Base-by-base conservation (phyloP, 371 early-diverging fungal genomes). In the Apophysomyces variabilis region DNA sequence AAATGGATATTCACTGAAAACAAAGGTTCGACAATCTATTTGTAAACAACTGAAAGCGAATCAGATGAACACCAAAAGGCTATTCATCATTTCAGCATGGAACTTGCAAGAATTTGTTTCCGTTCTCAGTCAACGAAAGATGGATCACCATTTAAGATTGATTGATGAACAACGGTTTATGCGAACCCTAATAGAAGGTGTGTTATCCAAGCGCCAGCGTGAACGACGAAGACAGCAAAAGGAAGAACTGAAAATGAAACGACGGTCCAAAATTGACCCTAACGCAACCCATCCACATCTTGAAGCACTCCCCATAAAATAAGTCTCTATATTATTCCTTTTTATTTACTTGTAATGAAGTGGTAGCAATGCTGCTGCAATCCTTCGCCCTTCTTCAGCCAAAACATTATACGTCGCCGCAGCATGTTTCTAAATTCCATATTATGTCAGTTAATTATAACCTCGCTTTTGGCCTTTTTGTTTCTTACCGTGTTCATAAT, bases 321-420 rank as follows among this genome's bases (percentile, higher is more conserved):
- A 43, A 43, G 14, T 13, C 13, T 37, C 50, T 38, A 18, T 64
- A 16, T 57, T 45, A 26, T 26, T 26, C 32, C 1, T 45, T 35
- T 39, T 63, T 57, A 21, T 54, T 63, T 54, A 14, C 41, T 16
- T 47, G 9, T 38, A 14, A 12, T 77, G 78, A 38, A 85, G 54
- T 36, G 88, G 88, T 38, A 87, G 68, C 39, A 87, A 64, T 9
- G 85, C 86, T 39, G 82, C 85, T 14, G 88, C 88, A 45, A 87
- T 80, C 44, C 86, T 77, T 60, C 88, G 75, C 47, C 88, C 88
- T 74, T 87, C 88, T 58, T 87, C 88, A 16, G 84, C 86, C 9
- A 87, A 64, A 64, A 87, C 85, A 69, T 87, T 87, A 56, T 85
- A 87, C 1, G 88, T 87, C 4, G 88, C 83, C 5, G 85, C 81